phyloP scores from a whole-genome alignment of 2,329 filamentous ascomycete genomes.

The Penicillium hordei region DNA sequence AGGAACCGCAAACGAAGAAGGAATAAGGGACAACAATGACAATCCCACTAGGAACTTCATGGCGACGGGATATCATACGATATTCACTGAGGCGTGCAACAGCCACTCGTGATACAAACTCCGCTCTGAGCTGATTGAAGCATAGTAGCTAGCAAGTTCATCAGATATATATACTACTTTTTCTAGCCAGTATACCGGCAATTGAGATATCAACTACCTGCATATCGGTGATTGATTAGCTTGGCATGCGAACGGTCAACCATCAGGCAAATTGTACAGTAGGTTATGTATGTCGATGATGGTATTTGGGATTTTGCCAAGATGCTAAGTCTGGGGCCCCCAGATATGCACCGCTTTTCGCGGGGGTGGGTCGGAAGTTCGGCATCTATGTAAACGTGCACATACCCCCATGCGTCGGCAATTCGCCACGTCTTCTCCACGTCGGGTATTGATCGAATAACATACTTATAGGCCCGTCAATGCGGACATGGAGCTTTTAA shows the following conservation, averaged over 20 bases:
- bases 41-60: background rate
- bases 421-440: background rate
- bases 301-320: background rate
- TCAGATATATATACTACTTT: background rate
- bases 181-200: background rate
- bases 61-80: background rate
- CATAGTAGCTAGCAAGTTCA: background rate
- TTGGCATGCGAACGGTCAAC: background rate
- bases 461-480: background rate
- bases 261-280: too few species aligned
- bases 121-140: background rate
- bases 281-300: background rate
- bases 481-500: background rate
- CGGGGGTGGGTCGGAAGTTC: background rate
- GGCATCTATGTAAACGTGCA: background rate
- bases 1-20: background rate
- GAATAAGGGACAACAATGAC: background rate
- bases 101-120: background rate
- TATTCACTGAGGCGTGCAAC: background rate
- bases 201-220: background rate
- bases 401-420: background rate
- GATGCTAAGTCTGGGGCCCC: background rate
- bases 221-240: slow-evolving; percentile 3
- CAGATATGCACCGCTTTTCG: background rate
- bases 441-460: background rate